Conservation (phyloP, 306 rosid genomes). For the Phaseolus lunatus region DNA sequence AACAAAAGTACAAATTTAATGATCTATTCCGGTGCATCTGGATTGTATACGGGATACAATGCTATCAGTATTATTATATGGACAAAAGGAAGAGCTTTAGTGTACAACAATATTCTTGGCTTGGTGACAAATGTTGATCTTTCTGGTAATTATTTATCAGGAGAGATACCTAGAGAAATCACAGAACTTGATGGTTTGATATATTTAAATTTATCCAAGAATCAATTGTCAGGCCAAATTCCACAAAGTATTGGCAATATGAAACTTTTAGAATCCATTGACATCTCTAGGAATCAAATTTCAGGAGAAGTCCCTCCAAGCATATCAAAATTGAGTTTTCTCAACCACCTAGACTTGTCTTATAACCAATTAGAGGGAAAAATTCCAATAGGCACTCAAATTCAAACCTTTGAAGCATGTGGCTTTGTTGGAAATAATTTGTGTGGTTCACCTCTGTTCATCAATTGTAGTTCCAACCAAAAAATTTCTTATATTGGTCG, state of each 20-base stretch:
- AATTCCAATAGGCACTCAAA: conserved; percentile 46
- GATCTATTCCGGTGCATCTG: not conserved
- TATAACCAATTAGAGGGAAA: conserved; percentile 39
- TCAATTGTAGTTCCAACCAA: not conserved
- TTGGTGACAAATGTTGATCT: conserved; percentile 8
- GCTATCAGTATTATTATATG: not conserved
- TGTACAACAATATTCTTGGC: not conserved
- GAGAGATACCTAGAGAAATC: conserved; percentile 17
- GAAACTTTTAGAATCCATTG: conserved; percentile 12
- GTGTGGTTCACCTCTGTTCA: conserved; percentile 32
- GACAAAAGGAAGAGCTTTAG: not conserved
- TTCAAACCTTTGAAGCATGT: conserved; percentile 47
- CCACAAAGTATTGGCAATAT: conserved; percentile 41
- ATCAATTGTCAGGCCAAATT: conserved; percentile 40
- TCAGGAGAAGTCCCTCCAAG: conserved; percentile 43
- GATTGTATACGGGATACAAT: rapidly evolving
- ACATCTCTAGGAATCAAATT: conserved; percentile 47
- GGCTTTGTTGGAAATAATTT: conserved; percentile 36
- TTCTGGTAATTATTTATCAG: not conserved
- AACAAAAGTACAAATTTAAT: not conserved
- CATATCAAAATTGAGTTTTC: conserved; percentile 29
- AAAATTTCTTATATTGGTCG: not conserved
- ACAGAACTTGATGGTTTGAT: not conserved
- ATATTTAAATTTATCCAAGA: conserved; percentile 45
- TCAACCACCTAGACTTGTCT: conserved; percentile 44